Base-by-base conservation (phyloP, 352 stramenopile species). In the Blastocystis sp. region DNA sequence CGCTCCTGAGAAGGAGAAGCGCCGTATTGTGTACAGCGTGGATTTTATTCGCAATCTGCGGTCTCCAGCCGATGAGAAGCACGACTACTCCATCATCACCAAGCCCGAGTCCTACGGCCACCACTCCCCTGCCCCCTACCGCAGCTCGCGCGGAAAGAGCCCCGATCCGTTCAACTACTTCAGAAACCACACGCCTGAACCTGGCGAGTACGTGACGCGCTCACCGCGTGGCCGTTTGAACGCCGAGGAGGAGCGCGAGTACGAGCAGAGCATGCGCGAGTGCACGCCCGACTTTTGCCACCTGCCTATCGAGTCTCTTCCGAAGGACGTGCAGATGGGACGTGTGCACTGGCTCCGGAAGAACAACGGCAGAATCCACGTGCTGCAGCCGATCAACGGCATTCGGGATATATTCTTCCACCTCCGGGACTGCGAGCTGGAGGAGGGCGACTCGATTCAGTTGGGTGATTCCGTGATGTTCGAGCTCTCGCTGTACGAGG, bases 331-430 rank as follows among this genome's bases (percentile, higher is more conserved):
- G 29, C 55, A 85, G 61, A 37, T 85, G 74, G 79, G 79, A 33
- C 24, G 67, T 31, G 67, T 89, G 10, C 79, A 89, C 41, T 89
- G 63, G 67, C n/a, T 77, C 35, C 24, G 41, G 4, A 74, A 79
- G 6, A 74, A 21, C 4, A 89, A 60, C 41, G 79, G 79, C 12
- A 60, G 79, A 0, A 89, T 89, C 37, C 79, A 80, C 41, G 63
- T 89, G n/a, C n/a, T 33, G 33, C n/a, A 89, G 55, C 63, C 63
- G 59, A 89, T 89, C 41, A 63, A 77, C 41, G 67, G 63, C 21
- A 66, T 89, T 9, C 6, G 26, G 16, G 79, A 89, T 26, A 80
- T 89, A n/a, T 89, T 89, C 55, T 89, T 89, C 60, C 79, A 89
- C 66, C n/a, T 89, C 13, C 63, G 33, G 21, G 79, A 89, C 55